A percentile compares a stretch with the other conserved stretches of the same genome.
Conservation (phyloP, 495 filamentous ascomycete species). For the Aspergillus biplanus region DNA sequence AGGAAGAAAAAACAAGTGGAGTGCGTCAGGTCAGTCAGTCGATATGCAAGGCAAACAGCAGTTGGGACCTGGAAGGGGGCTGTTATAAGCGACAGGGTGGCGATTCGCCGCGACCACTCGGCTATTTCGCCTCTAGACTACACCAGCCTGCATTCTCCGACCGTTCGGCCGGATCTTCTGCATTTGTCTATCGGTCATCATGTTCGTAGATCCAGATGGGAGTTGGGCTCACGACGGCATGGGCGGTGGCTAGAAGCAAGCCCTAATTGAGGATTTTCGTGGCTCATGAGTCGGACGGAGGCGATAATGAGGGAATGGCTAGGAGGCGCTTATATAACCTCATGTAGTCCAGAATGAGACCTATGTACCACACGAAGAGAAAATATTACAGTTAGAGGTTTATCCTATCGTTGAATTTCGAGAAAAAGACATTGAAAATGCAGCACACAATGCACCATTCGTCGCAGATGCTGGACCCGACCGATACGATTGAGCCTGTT, state of each 20-base stretch:
- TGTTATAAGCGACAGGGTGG: slow-evolving; percentile 1
- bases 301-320: not conserved
- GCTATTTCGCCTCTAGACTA: not conserved
- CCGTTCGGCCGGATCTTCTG: slow-evolving; percentile 7
- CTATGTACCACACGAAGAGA: too few relatives aligned
- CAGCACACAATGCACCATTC: not conserved
- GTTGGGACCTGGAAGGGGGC: not conserved
- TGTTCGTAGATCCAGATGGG: not conserved
- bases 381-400: too few relatives aligned
- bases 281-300: not conserved
- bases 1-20: not conserved
- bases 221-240: not conserved
- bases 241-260: not conserved
- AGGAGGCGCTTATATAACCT: not conserved
- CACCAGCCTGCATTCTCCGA: not conserved
- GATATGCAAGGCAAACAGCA: not conserved
- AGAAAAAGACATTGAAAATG: not conserved
- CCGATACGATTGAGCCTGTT: not conserved
- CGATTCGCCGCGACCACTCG: not conserved
- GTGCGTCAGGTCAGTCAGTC: not conserved
- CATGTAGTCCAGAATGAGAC: not conserved
- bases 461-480: not conserved
- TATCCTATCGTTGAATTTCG: too few relatives aligned
- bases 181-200: not conserved
- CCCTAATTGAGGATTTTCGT: not conserved